phyloP scores from a whole-genome alignment of 2,329 filamentous ascomycete genomes.

The Leptoxyphium fumago region DNA sequence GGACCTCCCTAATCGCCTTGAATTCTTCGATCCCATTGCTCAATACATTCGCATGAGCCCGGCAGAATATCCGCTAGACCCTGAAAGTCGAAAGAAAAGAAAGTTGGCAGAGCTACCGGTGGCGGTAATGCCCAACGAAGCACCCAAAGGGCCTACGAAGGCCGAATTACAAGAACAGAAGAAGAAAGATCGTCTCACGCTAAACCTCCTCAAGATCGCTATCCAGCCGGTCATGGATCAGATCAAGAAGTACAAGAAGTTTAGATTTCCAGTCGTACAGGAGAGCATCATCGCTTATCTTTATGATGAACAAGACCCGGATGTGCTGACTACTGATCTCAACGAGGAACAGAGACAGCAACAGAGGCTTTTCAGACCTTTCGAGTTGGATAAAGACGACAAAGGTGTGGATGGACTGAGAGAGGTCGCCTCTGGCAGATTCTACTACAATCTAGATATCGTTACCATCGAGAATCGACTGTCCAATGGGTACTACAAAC shows the following conservation, averaged over 20 bases:
- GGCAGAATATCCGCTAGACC: conserved; percentile 65
- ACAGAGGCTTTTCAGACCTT: conserved; percentile 52
- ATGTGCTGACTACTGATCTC: conserved; percentile 44
- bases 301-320: conserved; percentile 68
- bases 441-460: conserved; percentile 89
- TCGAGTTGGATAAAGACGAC: conserved; percentile 63
- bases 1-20: conserved; percentile 43
- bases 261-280: conserved; percentile 65
- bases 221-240: conserved; percentile 96
- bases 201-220: conserved; percentile 77
- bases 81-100: conserved; percentile 71
- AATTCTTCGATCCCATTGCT: conserved; percentile 66
- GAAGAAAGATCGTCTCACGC: conserved; percentile 65
- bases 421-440: conserved; percentile 63
- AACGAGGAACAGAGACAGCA: conserved; percentile 38
- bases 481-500: conserved; percentile 90
- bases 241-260: conserved; percentile 85
- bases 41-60: conserved; percentile 67
- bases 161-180: conserved; percentile 68
- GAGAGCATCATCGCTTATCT: conserved; percentile 64
- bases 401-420: conserved; percentile 63
- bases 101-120: conserved; percentile 62
- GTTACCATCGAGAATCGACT: conserved; percentile 90
- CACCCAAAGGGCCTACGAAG: conserved; percentile 46
- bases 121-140: conserved; percentile 44